Evolutionary conservation across 768 basidiomycete species (phyloP), one percentile per base, ranked within the genome.

Genomic region (Naganishia randhawae): DNA sequence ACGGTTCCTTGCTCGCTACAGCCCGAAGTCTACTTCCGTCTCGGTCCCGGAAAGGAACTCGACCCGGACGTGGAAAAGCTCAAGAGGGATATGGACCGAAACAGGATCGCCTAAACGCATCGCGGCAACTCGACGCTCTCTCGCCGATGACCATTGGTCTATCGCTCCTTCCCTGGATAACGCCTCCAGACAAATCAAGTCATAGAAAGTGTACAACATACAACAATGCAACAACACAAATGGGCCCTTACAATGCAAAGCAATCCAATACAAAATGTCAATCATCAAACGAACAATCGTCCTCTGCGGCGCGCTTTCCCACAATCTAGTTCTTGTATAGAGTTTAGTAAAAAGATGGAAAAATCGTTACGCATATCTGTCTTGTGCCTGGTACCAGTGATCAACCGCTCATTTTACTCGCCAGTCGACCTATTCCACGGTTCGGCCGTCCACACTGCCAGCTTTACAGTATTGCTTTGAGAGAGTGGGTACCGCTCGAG

Each of bases 21-120:
- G 69, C 69, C 69, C 69, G 69, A 69, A n/a, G 69, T 69, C 41
- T 69, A 69, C 69, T 69, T 69, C 69, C 69, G 69, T 19, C 64
- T 69, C 32, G 39, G 31, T 19, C 42, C 51, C 25, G 53, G 33
- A 35, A 61, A 61, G 35, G 66, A 67, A 17, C 41, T 61, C 27
- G 66, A 67, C 54, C 39, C 53, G 4, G 53, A 61, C n/a, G 37
- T 67, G 29, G 66, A 67, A 55, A 67, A 61, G 45, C 39, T 67
- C 22, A 55, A 55, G 48, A 50, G 31, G 42, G 55, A 67, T 7
- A 48, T 55, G 53, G 54, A 67, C 45, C 32, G 45, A 50, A 39
- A 42, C 57, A 61, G 57, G 37, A 61, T 61, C 45, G n/a, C 4
- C 29, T 61, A 61, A 41, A 22, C 17, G 27, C 31, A 22, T 3